These are phyloP conservation scores for Phytophthora tubulina DNA, from an alignment of 352 stramenopile genomes.

Conservation along the genomic window DNA sequence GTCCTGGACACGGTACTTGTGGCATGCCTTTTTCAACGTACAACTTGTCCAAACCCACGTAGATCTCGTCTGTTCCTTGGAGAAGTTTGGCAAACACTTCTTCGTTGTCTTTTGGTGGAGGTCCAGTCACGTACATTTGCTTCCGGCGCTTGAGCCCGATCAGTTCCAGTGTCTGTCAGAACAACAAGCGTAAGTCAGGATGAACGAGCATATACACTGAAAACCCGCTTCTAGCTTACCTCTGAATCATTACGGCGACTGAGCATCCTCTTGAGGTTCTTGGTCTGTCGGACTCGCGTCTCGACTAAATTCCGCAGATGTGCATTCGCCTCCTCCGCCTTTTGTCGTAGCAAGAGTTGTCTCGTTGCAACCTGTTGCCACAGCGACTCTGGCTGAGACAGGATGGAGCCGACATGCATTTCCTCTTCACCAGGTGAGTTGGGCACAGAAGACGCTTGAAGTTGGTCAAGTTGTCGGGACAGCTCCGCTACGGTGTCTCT, in stretches of 20 bases:
- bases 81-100: slow-evolving; percentile 35
- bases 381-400: slow-evolving; percentile 27
- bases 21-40: slow-evolving; percentile 29
- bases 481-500: slow-evolving; percentile 36
- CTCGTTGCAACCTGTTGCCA: slow-evolving; percentile 38
- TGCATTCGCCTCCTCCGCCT: slow-evolving; percentile 31
- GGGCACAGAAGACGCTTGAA: slow-evolving; percentile 27
- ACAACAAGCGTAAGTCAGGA: not conserved
- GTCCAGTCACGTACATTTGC: slow-evolving; percentile 10
- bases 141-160: slow-evolving; percentile 38
- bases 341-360: slow-evolving; percentile 31
- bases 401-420: slow-evolving; percentile 14
- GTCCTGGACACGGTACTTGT: slow-evolving; percentile 28
- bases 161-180: slow-evolving; percentile 32
- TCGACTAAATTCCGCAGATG: slow-evolving; percentile 24
- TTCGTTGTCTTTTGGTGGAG: slow-evolving; percentile 27
- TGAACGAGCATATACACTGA: not conserved
- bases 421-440: slow-evolving; percentile 26
- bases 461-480: slow-evolving; percentile 29
- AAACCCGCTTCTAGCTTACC: slow-evolving; percentile 12
- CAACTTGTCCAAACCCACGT: slow-evolving; percentile 31
- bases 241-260: slow-evolving; percentile 34
- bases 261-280: slow-evolving; percentile 51
- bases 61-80: slow-evolving; percentile 35
- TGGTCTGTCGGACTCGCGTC: slow-evolving; percentile 38